Base-by-base conservation (phyloP, 768 basidiomycete genomes). In the Lenzites betulinus region DNA sequence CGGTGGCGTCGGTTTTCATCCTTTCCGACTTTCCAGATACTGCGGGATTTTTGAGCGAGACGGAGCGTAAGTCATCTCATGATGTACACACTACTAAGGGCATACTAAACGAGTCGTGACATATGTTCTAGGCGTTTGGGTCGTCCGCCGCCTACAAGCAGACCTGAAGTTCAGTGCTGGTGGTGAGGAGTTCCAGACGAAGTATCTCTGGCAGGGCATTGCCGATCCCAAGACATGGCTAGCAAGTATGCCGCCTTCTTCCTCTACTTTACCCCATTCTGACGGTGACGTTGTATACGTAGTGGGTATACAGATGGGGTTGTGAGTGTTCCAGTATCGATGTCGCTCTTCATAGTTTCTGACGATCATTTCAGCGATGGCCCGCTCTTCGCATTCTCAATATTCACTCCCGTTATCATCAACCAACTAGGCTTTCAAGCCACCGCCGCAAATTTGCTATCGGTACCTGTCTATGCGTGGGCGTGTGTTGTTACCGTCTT, bases 1-100 rank as follows among this genome's bases (percentile, higher is more conserved):
- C 83, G 8, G 51, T 83, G 9, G 77, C 77, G 3, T 88, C 89
- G 0, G 92, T 81, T 75, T 92, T 85, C 81, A 72, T 92, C 49
- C 81, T 93, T 20, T 82, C 88, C 65, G 90, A 92, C 71, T 92
- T 91, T 70, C 89, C 91, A 2, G 88, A 90, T 55, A 84, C 79
- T 0, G 88, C 90, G 1, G 85, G 78, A 59, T 93, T 92, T 72
- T 74, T 93, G 42, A 83, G 78, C 7, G 80, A 84, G 35, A 70
- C 78, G 30, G 91, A 92, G 70, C 79, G 86, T 81, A 69, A 50
- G 77, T 75, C 15, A 26, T 11, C 12, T 18, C 15, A 16, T 3
- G n/a, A 5, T 36, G 30, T 23, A 11, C 48, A 22, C 1, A 25
- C 36, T n/a, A 47, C 15, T 5, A 6, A 16, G n/a, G 30, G 18